Conservation (phyloP, 495 filamentous ascomycete species). For the Neurospora sp. region DNA sequence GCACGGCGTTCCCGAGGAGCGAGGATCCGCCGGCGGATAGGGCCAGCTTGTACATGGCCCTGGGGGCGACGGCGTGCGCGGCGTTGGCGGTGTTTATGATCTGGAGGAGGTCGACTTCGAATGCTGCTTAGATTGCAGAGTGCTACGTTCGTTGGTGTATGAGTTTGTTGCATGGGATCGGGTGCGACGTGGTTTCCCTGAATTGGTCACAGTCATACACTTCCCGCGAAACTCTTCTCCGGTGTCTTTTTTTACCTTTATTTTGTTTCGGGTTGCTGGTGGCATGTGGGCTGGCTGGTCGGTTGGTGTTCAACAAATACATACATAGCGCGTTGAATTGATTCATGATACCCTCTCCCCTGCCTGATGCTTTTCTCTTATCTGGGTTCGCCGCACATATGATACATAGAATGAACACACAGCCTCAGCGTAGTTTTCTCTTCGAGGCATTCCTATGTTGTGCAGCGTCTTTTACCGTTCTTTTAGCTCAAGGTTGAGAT, state of each 20-base stretch:
- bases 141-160: background rate
- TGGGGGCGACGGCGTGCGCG: slow-evolving; percentile 72
- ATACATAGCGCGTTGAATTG: background rate
- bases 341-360: background rate
- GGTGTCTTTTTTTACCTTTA: background rate
- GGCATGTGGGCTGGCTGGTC: background rate
- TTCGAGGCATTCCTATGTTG: background rate
- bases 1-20: slow-evolving; percentile 73
- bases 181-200: background rate
- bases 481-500: background rate
- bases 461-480: background rate
- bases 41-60: slow-evolving; percentile 73
- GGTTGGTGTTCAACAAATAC: background rate
- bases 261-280: background rate
- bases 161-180: background rate
- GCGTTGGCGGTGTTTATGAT: slow-evolving; percentile 72
- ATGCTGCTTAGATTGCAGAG: slow-evolving; percentile 12
- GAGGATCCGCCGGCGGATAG: slow-evolving; percentile 76
- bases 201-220: background rate
- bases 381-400: no score
- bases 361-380: no score
- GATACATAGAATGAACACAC: background rate
- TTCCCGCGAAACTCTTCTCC: background rate
- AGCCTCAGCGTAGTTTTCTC: background rate
- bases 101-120: slow-evolving; percentile 39